Evolutionary conservation across 768 basidiomycete genomes (phyloP), one percentile per base, ranked within the genome.

Genomic region (Tephrocybe rancida): DNA sequence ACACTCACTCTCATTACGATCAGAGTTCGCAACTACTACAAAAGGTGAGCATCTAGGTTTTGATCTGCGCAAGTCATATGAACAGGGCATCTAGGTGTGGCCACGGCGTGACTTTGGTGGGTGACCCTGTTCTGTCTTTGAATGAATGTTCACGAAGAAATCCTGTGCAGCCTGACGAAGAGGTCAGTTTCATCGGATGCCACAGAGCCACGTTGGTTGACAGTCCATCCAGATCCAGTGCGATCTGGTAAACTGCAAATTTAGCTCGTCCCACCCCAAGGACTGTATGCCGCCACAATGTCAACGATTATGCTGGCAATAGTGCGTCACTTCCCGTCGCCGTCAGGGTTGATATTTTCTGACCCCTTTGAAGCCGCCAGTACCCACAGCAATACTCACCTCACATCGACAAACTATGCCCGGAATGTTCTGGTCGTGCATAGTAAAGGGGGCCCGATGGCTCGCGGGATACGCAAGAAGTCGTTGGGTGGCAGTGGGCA

Each of bases 341-440:
- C 19, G n/a, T 13, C 6, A 25, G 18, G 29, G 35, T 8, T 0
- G 32, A 37, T 25, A 18, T 19, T 41, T 39, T 24, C 56, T 65
- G 7, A 63, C 18, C 16, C 25, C 54, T 61, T 43, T 30, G 24
- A 62, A 86, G 84, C 58, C 83, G 70, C 39, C 82, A 86, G 63
- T 85, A 74, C 57, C 84, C 85, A 22, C 82, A 89, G 60, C 86
- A 86, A 63, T 88, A 87, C 64, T 78, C 83, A 24, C 86, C 85
- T 5, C 80, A 85, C 58, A 76, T 87, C 66, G 78, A 86, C 60
- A 81, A 72, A 53, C 67, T 69, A 44, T 89, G 87, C 64, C 83
- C 85, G 10, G 59, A 65, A n/a, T 87, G 85, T 61, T 56, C 58
- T 38, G 56, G 44, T 29, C 29, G 53, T 32, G 32, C 42, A 16